A percentile compares a stretch with the other conserved stretches of the same genome.
phyloP scores from a whole-genome alignment of 768 basidiomycete species.

The Nidularia pulvinata region DNA sequence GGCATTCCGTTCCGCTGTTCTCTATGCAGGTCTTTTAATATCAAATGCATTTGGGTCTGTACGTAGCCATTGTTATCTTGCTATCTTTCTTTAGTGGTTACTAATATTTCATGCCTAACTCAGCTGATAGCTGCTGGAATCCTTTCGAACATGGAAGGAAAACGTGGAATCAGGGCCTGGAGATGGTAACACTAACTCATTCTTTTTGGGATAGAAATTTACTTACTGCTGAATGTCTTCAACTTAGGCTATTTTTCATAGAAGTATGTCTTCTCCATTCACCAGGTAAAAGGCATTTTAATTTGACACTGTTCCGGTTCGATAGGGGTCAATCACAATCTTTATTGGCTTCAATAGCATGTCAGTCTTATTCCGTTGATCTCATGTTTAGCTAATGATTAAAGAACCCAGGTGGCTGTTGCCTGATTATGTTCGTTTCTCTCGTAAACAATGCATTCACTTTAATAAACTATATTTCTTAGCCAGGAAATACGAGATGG shows the following conservation, averaged over 20 bases:
- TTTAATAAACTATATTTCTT: background rate
- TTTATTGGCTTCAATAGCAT: slow-evolving; percentile 52
- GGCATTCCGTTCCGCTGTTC: slow-evolving; percentile 60
- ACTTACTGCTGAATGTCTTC: background rate
- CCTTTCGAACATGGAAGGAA: slow-evolving; percentile 66
- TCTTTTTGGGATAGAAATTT: background rate
- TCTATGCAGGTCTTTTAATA: slow-evolving; percentile 59
- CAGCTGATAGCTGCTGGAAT: slow-evolving; percentile 79
- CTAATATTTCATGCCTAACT: background rate
- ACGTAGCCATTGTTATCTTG: slow-evolving; percentile 12
- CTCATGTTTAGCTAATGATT: background rate
- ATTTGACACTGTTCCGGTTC: no score
- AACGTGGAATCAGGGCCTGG: slow-evolving; percentile 68
- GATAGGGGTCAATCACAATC: slow-evolving; percentile 64
- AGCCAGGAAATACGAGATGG: slow-evolving; percentile 69
- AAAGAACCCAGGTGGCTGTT: slow-evolving; percentile 43
- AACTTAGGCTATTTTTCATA: slow-evolving; percentile 64
- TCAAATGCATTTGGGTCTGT: slow-evolving; percentile 72
- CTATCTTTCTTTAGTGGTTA: background rate
- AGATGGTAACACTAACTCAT: slow-evolving; percentile 43
- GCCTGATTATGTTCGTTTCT: slow-evolving; percentile 52
- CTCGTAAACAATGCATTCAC: background rate
- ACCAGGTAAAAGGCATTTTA: no score
- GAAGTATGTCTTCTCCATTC: slow-evolving; percentile 35
- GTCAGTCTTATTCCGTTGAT: slow-evolving; percentile 25